Percentiles rank a stretch among this genome's conserved stretches.
Evolutionary conservation across 768 basidiomycete species (phyloP).

Genomic region (Lepiota brunneoincarnata): DNA sequence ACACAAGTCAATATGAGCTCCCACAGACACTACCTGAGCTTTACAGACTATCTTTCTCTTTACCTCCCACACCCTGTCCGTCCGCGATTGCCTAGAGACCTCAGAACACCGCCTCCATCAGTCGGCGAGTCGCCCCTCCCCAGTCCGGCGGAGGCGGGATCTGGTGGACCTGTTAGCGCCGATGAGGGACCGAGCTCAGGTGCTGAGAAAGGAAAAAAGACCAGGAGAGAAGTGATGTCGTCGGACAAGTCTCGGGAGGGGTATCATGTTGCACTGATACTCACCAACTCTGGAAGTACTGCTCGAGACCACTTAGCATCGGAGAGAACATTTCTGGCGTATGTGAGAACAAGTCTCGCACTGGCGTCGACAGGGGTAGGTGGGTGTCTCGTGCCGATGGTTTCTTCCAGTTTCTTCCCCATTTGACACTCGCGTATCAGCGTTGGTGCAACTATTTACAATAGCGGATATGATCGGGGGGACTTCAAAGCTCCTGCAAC

Average conservation of each 20-base stretch:
- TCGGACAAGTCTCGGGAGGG: conserved; percentile 10
- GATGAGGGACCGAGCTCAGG: background rate
- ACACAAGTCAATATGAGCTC: background rate
- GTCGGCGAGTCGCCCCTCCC: background rate
- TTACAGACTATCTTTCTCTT: conserved; percentile 7
- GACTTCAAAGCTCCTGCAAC: background rate
- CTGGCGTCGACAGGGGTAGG: conserved; percentile 51
- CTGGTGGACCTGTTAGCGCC: background rate
- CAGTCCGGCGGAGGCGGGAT: background rate
- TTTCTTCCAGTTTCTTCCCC: background rate
- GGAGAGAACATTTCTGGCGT: conserved; percentile 54
- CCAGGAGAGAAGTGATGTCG: background rate
- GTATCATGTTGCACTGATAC: conserved; percentile 15
- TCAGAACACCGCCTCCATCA: background rate
- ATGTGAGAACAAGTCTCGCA: conserved; percentile 52
- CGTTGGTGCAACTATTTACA: conserved; percentile 16
- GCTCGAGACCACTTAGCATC: conserved; percentile 55
- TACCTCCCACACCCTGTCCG: conserved; percentile 1
- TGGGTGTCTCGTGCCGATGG: conserved; percentile 21
- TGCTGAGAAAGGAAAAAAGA: background rate
- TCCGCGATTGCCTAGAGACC: conserved; percentile 1
- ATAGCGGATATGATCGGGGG: conserved; percentile 11
- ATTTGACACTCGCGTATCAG: conserved; percentile 4
- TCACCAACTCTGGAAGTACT: conserved; percentile 51
- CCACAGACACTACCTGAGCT: background rate